A percentile compares a stretch with the other conserved stretches of the same genome.
These are phyloP conservation scores for Fusarium secorum DNA, from an alignment of 2,329 filamentous ascomycete species.

Conservation along the genomic window DNA sequence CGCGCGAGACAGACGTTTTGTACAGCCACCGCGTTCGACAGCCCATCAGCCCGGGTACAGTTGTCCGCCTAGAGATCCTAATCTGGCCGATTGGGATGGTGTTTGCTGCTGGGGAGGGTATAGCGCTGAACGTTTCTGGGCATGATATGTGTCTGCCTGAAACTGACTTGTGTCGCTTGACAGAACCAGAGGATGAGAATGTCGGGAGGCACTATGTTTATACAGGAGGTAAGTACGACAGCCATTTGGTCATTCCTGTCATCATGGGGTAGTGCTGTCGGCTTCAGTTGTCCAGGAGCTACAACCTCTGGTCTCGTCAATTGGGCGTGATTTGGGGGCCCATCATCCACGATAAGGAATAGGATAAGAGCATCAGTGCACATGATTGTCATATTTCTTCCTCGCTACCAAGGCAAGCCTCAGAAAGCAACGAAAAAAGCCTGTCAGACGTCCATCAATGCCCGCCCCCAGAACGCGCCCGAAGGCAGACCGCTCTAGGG, in stretches of 20 bases:
- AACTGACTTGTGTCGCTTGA: not conserved
- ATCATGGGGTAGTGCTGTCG: not conserved
- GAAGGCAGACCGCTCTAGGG: constrained; percentile 75
- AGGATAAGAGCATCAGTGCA: no score
- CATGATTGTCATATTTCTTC: constrained; percentile 52
- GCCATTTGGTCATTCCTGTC: not conserved
- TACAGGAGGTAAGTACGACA: not conserved
- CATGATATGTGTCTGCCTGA: not conserved
- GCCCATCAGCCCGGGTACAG: not conserved
- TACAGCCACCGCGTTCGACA: not conserved
- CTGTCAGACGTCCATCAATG: constrained; percentile 92
- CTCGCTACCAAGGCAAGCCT: constrained; percentile 58
- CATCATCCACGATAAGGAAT: no score
- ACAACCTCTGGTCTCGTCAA: not conserved
- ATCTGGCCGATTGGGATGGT: not conserved
- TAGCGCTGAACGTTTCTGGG: not conserved
- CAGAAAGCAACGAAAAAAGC: constrained; percentile 62
- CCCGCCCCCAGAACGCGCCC: constrained; percentile 81
- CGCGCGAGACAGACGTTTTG: not conserved
- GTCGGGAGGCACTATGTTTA: not conserved
- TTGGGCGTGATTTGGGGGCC: no score
- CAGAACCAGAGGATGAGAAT: not conserved
- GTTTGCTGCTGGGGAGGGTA: not conserved
- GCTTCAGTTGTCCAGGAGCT: not conserved
- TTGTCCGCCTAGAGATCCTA: not conserved